These are phyloP conservation scores for Athelia sp. DNA, from an alignment of 1,284 basidiomycete species.

Conservation along the genomic window DNA sequence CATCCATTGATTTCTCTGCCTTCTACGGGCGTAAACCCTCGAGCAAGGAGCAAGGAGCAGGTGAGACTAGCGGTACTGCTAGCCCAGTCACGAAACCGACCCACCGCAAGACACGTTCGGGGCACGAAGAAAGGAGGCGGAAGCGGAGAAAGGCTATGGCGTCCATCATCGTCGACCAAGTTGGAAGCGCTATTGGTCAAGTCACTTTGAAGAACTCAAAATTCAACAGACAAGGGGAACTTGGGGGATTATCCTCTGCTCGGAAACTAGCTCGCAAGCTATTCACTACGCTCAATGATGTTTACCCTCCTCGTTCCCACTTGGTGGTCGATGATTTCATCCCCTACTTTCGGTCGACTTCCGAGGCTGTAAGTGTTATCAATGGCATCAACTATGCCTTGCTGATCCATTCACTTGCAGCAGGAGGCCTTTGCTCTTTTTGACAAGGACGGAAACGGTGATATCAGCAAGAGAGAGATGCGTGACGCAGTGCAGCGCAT, in stretches of 20 bases:
- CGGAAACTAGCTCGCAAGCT: constrained; percentile 70
- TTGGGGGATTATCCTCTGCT: constrained; percentile 63
- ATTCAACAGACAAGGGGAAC: constrained; percentile 50
- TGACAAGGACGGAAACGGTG: constrained; percentile 82
- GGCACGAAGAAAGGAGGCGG: constrained; percentile 31
- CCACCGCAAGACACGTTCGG: constrained; percentile 9
- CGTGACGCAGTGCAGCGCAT: constrained; percentile 80
- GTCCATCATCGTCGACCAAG: constrained; percentile 65
- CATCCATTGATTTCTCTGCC: constrained; percentile 16
- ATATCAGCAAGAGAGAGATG: constrained; percentile 80
- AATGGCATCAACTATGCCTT: neutral
- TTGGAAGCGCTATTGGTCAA: constrained; percentile 66
- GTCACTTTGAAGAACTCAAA: constrained; percentile 65
- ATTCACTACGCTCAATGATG: constrained; percentile 63
- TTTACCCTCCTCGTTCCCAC: constrained; percentile 51
- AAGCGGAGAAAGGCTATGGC: constrained; percentile 50
- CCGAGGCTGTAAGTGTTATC: constrained; percentile 57
- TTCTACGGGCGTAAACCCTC: constrained; percentile 10
- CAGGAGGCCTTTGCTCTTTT: constrained; percentile 72
- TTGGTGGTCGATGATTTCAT: constrained; percentile 70
- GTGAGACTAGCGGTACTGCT: constrained; percentile 14
- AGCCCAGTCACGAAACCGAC: constrained; percentile 1
- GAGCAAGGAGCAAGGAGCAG: constrained; percentile 18
- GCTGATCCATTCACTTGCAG: constrained; percentile 25
- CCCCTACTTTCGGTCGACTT: constrained; percentile 70